Evolutionary conservation across 805 yeast genomes (phyloP).

Genomic region (Yamadazyma endophytica): DNA sequence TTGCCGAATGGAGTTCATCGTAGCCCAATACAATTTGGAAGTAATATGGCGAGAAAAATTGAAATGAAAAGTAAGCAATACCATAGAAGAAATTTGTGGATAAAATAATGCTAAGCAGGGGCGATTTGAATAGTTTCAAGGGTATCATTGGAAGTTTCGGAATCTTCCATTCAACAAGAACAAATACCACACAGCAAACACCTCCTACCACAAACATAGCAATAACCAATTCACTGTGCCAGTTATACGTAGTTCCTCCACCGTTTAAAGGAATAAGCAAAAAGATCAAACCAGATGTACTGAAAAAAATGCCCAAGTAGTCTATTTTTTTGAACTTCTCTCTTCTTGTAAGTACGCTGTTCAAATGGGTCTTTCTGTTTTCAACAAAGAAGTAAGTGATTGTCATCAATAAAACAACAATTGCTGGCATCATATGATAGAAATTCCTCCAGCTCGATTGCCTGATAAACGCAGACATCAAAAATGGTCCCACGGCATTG

Average conservation of each 20-base stretch:
- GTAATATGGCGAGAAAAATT: slow-evolving; percentile 35
- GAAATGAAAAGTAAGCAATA: slow-evolving; percentile 41
- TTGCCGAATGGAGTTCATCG: slow-evolving; percentile 36
- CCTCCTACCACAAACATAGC: slow-evolving; percentile 32
- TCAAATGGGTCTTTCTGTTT: slow-evolving; percentile 20
- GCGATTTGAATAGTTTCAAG: slow-evolving; percentile 34
- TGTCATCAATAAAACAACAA: slow-evolving; percentile 26
- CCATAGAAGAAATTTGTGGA: slow-evolving; percentile 44
- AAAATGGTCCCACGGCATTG: slow-evolving; percentile 50
- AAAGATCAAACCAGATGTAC: slow-evolving; percentile 46
- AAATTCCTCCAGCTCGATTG: slow-evolving; percentile 48
- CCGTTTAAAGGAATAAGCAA: slow-evolving; percentile 55
- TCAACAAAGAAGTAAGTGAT: slow-evolving; percentile 26
- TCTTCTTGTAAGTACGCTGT: slow-evolving; percentile 23
- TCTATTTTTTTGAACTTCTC: slow-evolving; percentile 47
- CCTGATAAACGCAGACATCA: slow-evolving; percentile 47
- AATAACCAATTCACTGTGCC: slow-evolving; percentile 45
- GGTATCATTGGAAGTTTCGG: slow-evolving; percentile 56
- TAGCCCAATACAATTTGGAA: slow-evolving; percentile 31
- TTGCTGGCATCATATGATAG: slow-evolving; percentile 45
- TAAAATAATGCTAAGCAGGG: slow-evolving; percentile 28
- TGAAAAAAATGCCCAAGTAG: slow-evolving; percentile 46
- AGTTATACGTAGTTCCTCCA: slow-evolving; percentile 56
- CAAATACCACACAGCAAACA: slow-evolving; percentile 33
- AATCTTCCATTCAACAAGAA: slow-evolving; percentile 47